These are phyloP conservation scores for Paradendryphiella salina DNA, from an alignment of 2,329 filamentous ascomycete species.

Conservation along the genomic window DNA sequence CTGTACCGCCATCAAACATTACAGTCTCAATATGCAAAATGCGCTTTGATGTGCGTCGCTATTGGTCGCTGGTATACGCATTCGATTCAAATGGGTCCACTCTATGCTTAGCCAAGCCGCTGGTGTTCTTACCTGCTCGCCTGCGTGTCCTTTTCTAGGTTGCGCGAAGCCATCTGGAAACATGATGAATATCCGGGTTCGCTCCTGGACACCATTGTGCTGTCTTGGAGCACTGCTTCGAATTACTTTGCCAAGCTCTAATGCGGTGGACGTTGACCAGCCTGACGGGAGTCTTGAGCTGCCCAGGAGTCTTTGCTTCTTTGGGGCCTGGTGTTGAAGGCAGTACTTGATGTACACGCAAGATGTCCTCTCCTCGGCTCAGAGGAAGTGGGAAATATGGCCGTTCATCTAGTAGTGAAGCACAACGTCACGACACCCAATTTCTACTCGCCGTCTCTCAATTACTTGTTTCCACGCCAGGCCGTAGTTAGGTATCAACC, in stretches of 20 bases:
- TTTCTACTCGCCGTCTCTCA: slow-evolving; percentile 16
- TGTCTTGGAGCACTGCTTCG: neutral
- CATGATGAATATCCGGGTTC: slow-evolving; percentile 17
- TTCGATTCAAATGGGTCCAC: slow-evolving; percentile 14
- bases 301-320: slow-evolving; percentile 21
- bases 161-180: neutral
- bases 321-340: slow-evolving; percentile 11
- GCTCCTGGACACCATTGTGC: neutral
- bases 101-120: slow-evolving; percentile 12
- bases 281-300: slow-evolving; percentile 23
- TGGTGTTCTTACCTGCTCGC: slow-evolving; percentile 8
- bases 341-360: slow-evolving; percentile 5
- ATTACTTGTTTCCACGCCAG: slow-evolving; percentile 24
- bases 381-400: neutral
- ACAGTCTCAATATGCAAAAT: slow-evolving; percentile 7
- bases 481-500: slow-evolving; percentile 35
- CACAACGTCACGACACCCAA: slow-evolving; percentile 23
- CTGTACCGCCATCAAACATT: slow-evolving; percentile 14
- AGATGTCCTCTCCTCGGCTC: neutral
- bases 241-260: neutral
- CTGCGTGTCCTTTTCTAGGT: slow-evolving; percentile 1
- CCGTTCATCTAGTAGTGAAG: slow-evolving; percentile 6
- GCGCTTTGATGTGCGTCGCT: slow-evolving; percentile 13
- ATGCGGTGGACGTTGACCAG: slow-evolving; percentile 29
- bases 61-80: slow-evolving; percentile 12